phyloP scores from a whole-genome alignment of 352 stramenopile genomes.

The Hyaloperonospora brassicae region DNA sequence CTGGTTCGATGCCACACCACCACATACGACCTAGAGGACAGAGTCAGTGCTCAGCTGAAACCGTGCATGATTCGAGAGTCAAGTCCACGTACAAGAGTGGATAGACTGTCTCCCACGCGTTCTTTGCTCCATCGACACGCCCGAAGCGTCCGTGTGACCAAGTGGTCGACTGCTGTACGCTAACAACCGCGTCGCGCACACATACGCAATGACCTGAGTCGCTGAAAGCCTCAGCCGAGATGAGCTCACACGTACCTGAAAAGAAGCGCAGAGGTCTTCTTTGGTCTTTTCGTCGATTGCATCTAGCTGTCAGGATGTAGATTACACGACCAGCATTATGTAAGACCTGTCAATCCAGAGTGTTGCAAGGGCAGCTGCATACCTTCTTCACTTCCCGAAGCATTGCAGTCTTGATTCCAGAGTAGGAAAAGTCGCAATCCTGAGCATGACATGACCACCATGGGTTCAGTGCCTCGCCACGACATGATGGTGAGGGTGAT shows the following conservation, averaged over 20 bases:
- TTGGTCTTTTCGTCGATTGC: constrained; percentile 45
- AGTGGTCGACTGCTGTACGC: constrained; percentile 45
- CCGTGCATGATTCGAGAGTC: not conserved
- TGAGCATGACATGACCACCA: constrained; percentile 9
- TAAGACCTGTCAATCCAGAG: not conserved
- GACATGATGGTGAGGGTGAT: too few relatives aligned
- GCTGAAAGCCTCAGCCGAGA: constrained; percentile 1
- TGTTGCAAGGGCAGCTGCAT: not conserved
- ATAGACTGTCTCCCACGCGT: constrained; percentile 37
- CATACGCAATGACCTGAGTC: not conserved
- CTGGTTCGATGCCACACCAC: constrained; percentile 95
- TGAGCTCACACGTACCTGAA: constrained; percentile 48
- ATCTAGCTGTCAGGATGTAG: constrained; percentile 38
- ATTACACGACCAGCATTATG: not conserved
- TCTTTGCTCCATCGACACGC: constrained; percentile 82
- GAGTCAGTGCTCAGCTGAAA: not conserved
- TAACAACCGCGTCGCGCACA: constrained; percentile 5
- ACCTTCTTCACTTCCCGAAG: constrained; percentile 65
- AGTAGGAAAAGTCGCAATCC: constrained; percentile 97
- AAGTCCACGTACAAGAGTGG: constrained; percentile 60
- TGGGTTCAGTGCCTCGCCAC: not conserved
- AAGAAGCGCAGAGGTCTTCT: constrained; percentile 90
- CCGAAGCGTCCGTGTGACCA: constrained; percentile 69
- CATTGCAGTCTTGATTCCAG: constrained; percentile 96
- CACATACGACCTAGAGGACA: constrained; percentile 85